Base-by-base conservation (phyloP, 2,329 filamentous ascomycete species). In the Hypoxylon sp. region DNA sequence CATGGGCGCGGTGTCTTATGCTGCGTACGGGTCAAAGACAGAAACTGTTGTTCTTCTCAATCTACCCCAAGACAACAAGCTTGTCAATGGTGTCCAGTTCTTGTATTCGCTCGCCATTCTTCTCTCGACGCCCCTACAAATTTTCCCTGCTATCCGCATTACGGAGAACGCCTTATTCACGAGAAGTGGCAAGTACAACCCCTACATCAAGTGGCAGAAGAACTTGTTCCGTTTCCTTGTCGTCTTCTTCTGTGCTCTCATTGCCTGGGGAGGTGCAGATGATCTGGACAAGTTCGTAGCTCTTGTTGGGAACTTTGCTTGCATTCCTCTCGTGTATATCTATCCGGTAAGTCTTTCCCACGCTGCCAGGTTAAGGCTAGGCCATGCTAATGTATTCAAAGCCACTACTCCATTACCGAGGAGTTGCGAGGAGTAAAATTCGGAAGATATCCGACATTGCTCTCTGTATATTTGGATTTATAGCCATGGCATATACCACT, bases 171-270 rank as follows among this genome's bases (percentile, higher is more conserved):
- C 94, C 71, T 85, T 98, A 5, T 99, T 98, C 79, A 97, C 92
- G 23, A 87, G 91, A 76, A 97, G 94, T 68, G 94, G 96, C 73
- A 99, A 99, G 81, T 97, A 97, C 82, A 97, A 98, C 77, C 94
- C 94, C 0, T 96, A 93, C 76, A 97, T 99, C 84, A 99, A 99
- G 83, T 99, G 96, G 96, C 92, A 98, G 85, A 99, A 99, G 88
- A 99, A 99, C 73, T 83, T 91, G 32, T 99, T 97, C 83, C 91
- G 96, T 58, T 99, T 98, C 84, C 90, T 95, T 76, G 88, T 97
- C 68, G 96, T 98, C 53, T 87, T 92, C 74, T 80, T 96, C 23
- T 98, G 96, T 75, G 92, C 94, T 0, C 80, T 89, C 63, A 91
- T 99, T 70, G 95, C 95, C 1, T 99, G 94, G 93, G 89, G 90